Percentiles rank a stretch among this genome's conserved stretches.
phyloP scores from a whole-genome alignment of 768 basidiomycete genomes.

The Holtermannia corniformis region DNA sequence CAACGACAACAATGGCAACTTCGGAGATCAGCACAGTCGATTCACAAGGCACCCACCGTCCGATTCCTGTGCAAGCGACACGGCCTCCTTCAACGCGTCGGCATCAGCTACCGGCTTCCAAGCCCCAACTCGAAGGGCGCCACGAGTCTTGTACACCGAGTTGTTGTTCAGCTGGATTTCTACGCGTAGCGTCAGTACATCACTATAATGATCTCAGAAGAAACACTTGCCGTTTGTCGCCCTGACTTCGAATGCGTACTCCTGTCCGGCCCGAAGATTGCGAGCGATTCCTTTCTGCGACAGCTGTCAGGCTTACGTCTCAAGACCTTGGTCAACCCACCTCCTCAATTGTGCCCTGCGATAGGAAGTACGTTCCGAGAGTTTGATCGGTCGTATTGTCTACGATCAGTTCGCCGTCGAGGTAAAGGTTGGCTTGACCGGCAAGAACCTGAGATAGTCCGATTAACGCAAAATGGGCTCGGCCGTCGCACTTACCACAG shows the following conservation, averaged over 20 bases:
- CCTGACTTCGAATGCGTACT: slow-evolving; percentile 20
- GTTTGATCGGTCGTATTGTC: slow-evolving; percentile 30
- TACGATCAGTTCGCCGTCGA: slow-evolving; percentile 25
- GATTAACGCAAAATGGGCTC: too few relatives aligned
- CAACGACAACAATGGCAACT: slow-evolving; percentile 52
- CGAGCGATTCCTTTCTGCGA: neutral
- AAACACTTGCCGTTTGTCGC: neutral
- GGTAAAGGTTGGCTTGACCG: slow-evolving; percentile 23
- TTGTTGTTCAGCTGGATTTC: neutral
- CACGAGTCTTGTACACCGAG: neutral
- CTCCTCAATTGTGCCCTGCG: slow-evolving; percentile 1
- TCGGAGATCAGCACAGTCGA: slow-evolving; percentile 17
- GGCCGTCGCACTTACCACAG: slow-evolving; percentile 6
- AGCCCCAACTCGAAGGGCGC: neutral
- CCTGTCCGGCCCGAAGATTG: slow-evolving; percentile 11
- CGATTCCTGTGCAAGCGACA: slow-evolving; percentile 48
- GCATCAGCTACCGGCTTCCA: slow-evolving; percentile 46
- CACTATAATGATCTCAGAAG: neutral
- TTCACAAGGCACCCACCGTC: slow-evolving; percentile 42
- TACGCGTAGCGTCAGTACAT: neutral
- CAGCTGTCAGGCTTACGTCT: neutral
- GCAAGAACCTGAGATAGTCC: neutral
- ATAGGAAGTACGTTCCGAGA: slow-evolving; percentile 4
- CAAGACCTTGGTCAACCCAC: neutral
- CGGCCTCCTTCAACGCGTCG: slow-evolving; percentile 52